Conservation (phyloP, 306 rosid species). For the Cucurbita ficifolia region DNA sequence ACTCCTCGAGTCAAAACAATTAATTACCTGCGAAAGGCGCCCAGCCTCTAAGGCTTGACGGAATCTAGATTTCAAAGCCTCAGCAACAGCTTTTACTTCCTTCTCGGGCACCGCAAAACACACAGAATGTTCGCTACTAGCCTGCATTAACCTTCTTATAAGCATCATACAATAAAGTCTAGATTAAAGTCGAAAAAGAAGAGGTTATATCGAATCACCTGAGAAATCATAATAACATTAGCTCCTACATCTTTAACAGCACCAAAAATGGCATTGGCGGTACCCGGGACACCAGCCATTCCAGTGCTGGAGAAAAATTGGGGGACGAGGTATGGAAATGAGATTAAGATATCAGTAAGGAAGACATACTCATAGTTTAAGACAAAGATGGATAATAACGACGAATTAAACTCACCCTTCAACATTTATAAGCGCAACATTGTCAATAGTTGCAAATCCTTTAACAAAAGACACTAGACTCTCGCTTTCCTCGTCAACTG, state of each 20-base stretch:
- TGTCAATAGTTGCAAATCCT: conserved; percentile 97
- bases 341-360: neutral
- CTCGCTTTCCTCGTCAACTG: conserved; percentile 31
- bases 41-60: conserved; percentile 93
- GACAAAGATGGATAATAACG: conserved; percentile 2
- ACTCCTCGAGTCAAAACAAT: conserved; percentile 1
- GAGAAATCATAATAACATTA: conserved; percentile 98
- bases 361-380: conserved; percentile 1
- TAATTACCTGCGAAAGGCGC: conserved; percentile 84
- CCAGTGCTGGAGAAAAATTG: conserved; percentile 56
- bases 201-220: conserved; percentile 31
- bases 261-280: conserved; percentile 74
- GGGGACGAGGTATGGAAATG: neutral
- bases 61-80: conserved; percentile 78
- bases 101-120: conserved; percentile 99
- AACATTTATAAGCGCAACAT: conserved; percentile 86
- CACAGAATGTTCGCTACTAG: conserved; percentile 98
- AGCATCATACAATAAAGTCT: conserved; percentile 8
- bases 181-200: conserved; percentile 10
- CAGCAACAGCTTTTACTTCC: conserved; percentile 91
- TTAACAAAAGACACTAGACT: conserved; percentile 55
- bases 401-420: conserved; percentile 67
- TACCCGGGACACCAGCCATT: conserved; percentile 99
- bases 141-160: conserved; percentile 41
- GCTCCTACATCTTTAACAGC: conserved; percentile 98